Percentiles rank a stretch among this genome's conserved stretches.
phyloP scores from a whole-genome alignment of 306 rosid species.

The Arachis stenosperma region DNA sequence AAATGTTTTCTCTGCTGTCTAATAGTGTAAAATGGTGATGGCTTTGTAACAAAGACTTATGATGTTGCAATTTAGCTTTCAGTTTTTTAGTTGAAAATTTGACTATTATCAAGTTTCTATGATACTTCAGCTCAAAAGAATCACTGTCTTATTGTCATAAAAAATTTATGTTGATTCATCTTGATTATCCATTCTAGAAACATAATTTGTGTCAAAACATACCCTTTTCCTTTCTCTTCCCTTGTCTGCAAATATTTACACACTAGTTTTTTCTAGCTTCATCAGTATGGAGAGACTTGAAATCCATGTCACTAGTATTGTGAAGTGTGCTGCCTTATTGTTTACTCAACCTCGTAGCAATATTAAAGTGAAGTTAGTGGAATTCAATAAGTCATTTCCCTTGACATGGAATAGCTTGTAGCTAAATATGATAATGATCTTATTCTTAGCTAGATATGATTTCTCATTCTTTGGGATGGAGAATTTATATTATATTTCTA shows the following conservation, averaged over 20 bases:
- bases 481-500: slow-evolving; percentile 13
- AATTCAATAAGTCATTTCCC: slow-evolving; percentile 22
- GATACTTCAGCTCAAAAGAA: neutral
- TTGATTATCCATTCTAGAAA: too few species aligned
- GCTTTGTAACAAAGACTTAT: neutral
- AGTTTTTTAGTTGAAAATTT: neutral
- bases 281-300: neutral
- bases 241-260: neutral
- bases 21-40: neutral
- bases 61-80: neutral
- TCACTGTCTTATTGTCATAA: neutral
- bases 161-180: too few species aligned
- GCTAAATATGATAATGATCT: too few species aligned
- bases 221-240: too few species aligned
- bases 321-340: neutral
- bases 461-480: neutral
- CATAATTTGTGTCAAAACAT: too few species aligned
- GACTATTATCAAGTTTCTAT: neutral
- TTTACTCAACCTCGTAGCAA: neutral
- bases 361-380: neutral
- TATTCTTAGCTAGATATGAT: slow-evolving; percentile 4
- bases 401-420: neutral
- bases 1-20: neutral
- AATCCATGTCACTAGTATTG: slow-evolving; percentile 7
- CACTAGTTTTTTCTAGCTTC: slow-evolving; percentile 26